Percentiles rank a stretch among this genome's conserved stretches.
phyloP scores from a whole-genome alignment of 2,329 filamentous ascomycete species.

The Monosporascus sp. region DNA sequence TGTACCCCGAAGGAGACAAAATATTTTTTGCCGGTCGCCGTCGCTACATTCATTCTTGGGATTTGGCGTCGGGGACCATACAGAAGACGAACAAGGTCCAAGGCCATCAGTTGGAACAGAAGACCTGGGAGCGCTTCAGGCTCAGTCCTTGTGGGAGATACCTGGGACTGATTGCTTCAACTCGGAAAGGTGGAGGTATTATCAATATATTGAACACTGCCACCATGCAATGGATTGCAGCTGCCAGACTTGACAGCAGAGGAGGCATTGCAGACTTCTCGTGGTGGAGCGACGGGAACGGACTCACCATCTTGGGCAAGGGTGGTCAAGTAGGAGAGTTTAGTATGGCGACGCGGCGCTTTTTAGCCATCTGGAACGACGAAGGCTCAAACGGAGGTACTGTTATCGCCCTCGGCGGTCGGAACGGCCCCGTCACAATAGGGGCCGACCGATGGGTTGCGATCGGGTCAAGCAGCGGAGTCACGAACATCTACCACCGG shows the following conservation, averaged over 20 bases:
- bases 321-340: constrained; percentile 91
- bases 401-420: constrained; percentile 72
- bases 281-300: constrained; percentile 85
- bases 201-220: constrained; percentile 77
- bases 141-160: constrained; percentile 81
- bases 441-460: constrained; percentile 87
- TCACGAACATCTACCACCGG: constrained; percentile 92
- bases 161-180: constrained; percentile 76
- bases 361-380: constrained; percentile 81
- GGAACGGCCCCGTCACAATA: constrained; percentile 52
- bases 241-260: constrained; percentile 74
- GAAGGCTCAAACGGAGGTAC: constrained; percentile 85
- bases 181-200: constrained; percentile 78
- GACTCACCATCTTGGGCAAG: constrained; percentile 76
- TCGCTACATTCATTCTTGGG: constrained; percentile 92
- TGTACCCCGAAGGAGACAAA: constrained; percentile 64
- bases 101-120: constrained; percentile 75
- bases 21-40: constrained; percentile 87
- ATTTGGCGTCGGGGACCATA: constrained; percentile 73
- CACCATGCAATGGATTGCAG: constrained; percentile 82
- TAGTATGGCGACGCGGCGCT: constrained; percentile 61
- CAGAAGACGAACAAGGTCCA: constrained; percentile 75
- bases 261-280: constrained; percentile 85
- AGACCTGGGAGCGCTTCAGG: constrained; percentile 85
- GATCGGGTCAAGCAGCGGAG: constrained; percentile 77